Base-by-base conservation (phyloP, 164 flowering plant species). In the Chimonanthus praecox region DNA sequence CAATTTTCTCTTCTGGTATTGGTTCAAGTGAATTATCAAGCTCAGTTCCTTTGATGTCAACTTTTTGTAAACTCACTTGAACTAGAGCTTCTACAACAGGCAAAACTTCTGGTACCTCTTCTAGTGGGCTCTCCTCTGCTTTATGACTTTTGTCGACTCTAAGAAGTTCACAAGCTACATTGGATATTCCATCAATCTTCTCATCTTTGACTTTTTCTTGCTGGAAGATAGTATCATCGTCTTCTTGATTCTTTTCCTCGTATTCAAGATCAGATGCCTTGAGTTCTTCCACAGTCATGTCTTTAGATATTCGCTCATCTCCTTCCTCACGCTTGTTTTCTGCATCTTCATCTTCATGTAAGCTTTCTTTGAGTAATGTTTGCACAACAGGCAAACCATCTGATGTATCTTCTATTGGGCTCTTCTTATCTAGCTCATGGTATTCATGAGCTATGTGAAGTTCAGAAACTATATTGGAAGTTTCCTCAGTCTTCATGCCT, bases 401-500 rank as follows among this genome's bases (percentile, higher is more conserved):
- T 65, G 47, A 15, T 45, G 43, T 65, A 2, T 63, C 66, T 3
- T 45, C 68, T 43, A 16, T 45, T 65, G 6, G 68, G 49, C 13
- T 65, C 13, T 45, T n/a, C 47, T 47, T 48, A 18, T n/a, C 70
- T 68, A 11, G 4, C 4, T 47, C 21, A n/a, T 68, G 21, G 9
- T 54, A 47, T 68, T 68, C 54, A 48, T 54, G 9, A n/a, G 4
- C 50, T 6, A 47, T 16, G 70, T 5, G 21, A n/a, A 68, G n/a
- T 68, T 68, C 70, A n/a, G 58, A 68, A 15, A 47, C 71, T 51
- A 33, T 45, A 21, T 66, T 71, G 64, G 69, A 51, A 20, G 68
- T 74, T 54, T 77, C 69, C 18, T 58, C 74, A 63, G 47, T 71
- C 70, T 71, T 75, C 58, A 47, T 69, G 13, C 61, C 69, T 72